Base-by-base conservation (phyloP, 805 yeast species). In the Wickerhamiella azymoides region DNA sequence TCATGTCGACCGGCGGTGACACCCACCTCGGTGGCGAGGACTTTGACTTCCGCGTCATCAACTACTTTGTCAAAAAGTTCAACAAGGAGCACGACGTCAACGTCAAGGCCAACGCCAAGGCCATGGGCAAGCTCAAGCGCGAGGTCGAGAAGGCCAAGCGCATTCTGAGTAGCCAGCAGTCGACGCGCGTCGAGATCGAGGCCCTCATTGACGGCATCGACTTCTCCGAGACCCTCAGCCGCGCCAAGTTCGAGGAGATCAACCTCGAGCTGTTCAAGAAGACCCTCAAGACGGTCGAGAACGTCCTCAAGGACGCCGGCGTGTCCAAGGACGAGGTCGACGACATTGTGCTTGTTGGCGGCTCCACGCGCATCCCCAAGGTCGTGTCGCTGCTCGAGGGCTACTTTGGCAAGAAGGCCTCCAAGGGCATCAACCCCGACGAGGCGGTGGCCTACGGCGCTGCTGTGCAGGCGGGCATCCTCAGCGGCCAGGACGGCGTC, bases 391-490 rank as follows among this genome's bases (percentile, higher is more conserved):
- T 89, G 60, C 76, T 89, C 57, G 94, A 89, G 70, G 75, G 80
- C 54, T 86, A 69, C 76, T 89, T 89, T 64, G 79, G 81, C 61
- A 89, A 92, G 76, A 86, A 86, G 70, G 89, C 94, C 54, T 84
- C 94, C 56, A 89, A 88, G 77, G 89, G 95, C 60, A 89, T 89
- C 62, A 89, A 89, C 74, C 97, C 98, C 53, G 98, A 89, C 71
- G 98, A 89, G 74, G 98, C 98, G 65, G 97, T 89, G 62, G 98
- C 97, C 38, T 89, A 80, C 60, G 98, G 98, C 77, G 97, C 97
- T 51, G 96, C 98, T 53, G 96, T 89, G 53, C 98, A 89, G 73
- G 97, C 95, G 48, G 97, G 97, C 73, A 93, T 89, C 57, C 72
- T 89, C 54, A 79, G 94, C 47, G 97, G 97, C 67, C 96, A 88